A percentile compares a stretch with the other conserved stretches of the same genome.
Evolutionary conservation across 345 rosid species (phyloP).

Genomic region (Kernera saxatilis): DNA sequence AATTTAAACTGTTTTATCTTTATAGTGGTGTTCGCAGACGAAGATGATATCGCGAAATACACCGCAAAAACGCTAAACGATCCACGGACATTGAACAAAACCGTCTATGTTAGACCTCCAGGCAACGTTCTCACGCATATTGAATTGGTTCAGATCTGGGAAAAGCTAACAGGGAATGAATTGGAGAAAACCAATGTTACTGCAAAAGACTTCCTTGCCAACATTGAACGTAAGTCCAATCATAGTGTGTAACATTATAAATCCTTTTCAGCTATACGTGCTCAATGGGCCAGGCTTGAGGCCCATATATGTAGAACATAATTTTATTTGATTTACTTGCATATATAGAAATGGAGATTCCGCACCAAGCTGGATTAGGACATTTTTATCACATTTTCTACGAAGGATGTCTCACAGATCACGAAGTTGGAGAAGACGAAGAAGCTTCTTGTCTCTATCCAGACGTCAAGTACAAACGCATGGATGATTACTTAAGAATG

Average conservation of each 20-base stretch:
- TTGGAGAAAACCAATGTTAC: conserved; percentile 43
- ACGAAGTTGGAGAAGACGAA: conserved; percentile 51
- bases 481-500: conserved; percentile 57
- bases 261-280: neutral
- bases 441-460: conserved; percentile 85
- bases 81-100: conserved; percentile 61
- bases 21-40: conserved; percentile 55
- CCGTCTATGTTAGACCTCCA: conserved; percentile 50
- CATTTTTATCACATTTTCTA: conserved; percentile 83
- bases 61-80: conserved; percentile 63
- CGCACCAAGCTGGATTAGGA: conserved; percentile 56
- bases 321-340: neutral
- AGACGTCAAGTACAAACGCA: conserved; percentile 57
- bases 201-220: conserved; percentile 49
- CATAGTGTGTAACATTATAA: neutral
- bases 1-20: neutral
- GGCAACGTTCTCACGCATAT: conserved; percentile 55
- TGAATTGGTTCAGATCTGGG: conserved; percentile 64
- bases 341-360: conserved; percentile 45
- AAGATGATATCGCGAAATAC: conserved; percentile 63
- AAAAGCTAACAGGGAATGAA: conserved; percentile 44
- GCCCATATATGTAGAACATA: neutral
- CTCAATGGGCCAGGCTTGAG: neutral
- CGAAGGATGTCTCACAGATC: conserved; percentile 74
- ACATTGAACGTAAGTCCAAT: conserved; percentile 45